Percentiles rank a stretch among this genome's conserved stretches.
Conservation (phyloP, 1,139 yeast genomes). For the Candida tetrigidarum region DNA sequence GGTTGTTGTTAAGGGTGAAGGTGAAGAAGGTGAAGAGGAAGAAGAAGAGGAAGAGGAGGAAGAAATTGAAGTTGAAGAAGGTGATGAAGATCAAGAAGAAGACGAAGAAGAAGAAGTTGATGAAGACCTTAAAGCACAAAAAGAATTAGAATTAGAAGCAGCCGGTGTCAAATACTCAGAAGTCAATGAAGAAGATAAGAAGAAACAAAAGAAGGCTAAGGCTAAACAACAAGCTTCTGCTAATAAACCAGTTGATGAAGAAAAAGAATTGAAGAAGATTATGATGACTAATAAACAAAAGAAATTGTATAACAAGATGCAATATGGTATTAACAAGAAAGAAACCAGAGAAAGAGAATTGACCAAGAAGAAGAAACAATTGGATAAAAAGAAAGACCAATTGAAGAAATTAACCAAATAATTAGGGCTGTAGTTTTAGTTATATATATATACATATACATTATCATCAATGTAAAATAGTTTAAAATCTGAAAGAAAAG, state of each 20-base stretch:
- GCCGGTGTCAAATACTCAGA: slow-evolving; percentile 81
- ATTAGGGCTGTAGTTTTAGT: too few relatives aligned
- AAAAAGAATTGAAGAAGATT: slow-evolving; percentile 85
- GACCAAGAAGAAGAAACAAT: slow-evolving; percentile 76
- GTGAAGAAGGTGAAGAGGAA: slow-evolving; percentile 40
- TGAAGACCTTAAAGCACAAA: slow-evolving; percentile 70
- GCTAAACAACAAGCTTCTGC: slow-evolving; percentile 17
- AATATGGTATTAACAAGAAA: slow-evolving; percentile 86
- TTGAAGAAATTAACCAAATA: slow-evolving; percentile 34
- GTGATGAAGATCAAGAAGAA: slow-evolving; percentile 48
- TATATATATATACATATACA: neutral
- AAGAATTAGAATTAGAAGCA: slow-evolving; percentile 90
- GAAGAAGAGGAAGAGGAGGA: slow-evolving; percentile 56
- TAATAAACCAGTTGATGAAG: slow-evolving; percentile 59
- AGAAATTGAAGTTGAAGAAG: slow-evolving; percentile 50
- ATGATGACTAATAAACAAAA: slow-evolving; percentile 99
- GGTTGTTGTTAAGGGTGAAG: slow-evolving; percentile 31
- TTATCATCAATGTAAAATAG: neutral
- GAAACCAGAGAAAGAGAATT: slow-evolving; percentile 77
- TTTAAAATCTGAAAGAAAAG: neutral
- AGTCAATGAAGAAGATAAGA: slow-evolving; percentile 30
- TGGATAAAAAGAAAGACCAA: slow-evolving; percentile 68
- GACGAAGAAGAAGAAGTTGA: slow-evolving; percentile 53
- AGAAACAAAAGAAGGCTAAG: slow-evolving; percentile 28
- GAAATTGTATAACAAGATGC: slow-evolving; percentile 94